Conservation (phyloP, 805 yeast genomes). For the Candida maris region DNA sequence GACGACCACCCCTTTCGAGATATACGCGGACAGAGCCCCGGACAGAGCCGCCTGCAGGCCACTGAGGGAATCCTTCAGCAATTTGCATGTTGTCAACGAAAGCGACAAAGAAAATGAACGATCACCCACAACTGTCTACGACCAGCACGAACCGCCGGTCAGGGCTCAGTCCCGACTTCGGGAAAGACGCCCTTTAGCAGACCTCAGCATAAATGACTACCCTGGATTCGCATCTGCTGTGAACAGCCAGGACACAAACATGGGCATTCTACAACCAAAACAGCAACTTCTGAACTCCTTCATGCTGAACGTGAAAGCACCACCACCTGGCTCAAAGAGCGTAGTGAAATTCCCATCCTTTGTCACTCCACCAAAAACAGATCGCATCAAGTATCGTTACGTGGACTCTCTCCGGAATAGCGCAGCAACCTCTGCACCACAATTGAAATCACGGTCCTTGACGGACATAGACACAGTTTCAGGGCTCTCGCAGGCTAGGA, state of each 20-base stretch:
- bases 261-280: slow-evolving; percentile 19
- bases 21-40: slow-evolving; percentile 16
- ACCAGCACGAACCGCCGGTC: slow-evolving; percentile 2
- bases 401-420: slow-evolving; percentile 9
- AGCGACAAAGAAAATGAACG: slow-evolving; percentile 15
- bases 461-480: slow-evolving; percentile 9
- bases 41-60: slow-evolving; percentile 10
- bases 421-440: neutral
- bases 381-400: slow-evolving; percentile 16
- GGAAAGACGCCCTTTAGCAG: slow-evolving; percentile 9
- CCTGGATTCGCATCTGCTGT: slow-evolving; percentile 18
- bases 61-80: slow-evolving; percentile 3
- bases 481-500: slow-evolving; percentile 5
- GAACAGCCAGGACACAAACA: neutral
- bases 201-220: slow-evolving; percentile 15
- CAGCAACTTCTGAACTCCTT: slow-evolving; percentile 16
- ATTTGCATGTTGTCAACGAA: neutral
- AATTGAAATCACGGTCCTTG: neutral
- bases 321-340: neutral
- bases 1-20: slow-evolving; percentile 13
- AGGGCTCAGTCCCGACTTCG: neutral
- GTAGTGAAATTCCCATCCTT: slow-evolving; percentile 17
- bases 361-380: slow-evolving; percentile 22
- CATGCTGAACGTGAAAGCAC: slow-evolving; percentile 12
- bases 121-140: neutral